Evolutionary conservation across 805 yeast species (phyloP).

Genomic region (Sungouiella blattae): DNA sequence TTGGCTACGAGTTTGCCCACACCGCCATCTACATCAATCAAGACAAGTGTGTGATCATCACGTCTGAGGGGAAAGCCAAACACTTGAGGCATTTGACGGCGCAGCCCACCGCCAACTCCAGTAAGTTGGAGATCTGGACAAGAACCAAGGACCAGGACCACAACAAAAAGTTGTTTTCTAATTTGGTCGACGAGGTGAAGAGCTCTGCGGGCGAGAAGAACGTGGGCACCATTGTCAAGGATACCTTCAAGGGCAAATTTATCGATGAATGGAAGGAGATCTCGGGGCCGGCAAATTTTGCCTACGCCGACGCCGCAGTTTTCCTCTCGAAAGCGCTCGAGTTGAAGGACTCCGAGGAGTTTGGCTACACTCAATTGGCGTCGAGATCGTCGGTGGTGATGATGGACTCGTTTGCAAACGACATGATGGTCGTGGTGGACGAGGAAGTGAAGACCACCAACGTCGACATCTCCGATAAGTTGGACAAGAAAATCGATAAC

Average conservation of each 20-base stretch:
- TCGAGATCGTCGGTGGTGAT: constrained; percentile 73
- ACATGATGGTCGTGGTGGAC: constrained; percentile 82
- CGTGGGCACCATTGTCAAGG: constrained; percentile 72
- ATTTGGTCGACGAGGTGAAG: constrained; percentile 47
- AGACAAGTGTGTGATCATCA: constrained; percentile 59
- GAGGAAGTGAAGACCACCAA: constrained; percentile 79
- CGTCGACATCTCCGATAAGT: constrained; percentile 63
- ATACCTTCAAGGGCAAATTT: constrained; percentile 78
- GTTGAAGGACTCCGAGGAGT: constrained; percentile 76
- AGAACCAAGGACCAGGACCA: constrained; percentile 81
- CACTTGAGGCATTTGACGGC: constrained; percentile 60
- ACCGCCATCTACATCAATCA: constrained; percentile 67
- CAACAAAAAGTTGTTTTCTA: constrained; percentile 61
- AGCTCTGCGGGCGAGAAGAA: constrained; percentile 31
- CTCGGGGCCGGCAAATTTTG: constrained; percentile 30
- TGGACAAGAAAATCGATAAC: constrained; percentile 75
- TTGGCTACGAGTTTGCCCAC: constrained; percentile 96
- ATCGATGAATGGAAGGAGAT: constrained; percentile 71
- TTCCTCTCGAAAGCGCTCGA: constrained; percentile 57
- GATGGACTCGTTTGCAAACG: constrained; percentile 81
- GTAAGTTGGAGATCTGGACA: constrained; percentile 55
- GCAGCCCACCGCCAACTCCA: constrained; percentile 35
- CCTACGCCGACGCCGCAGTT: constrained; percentile 48
- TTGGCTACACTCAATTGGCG: constrained; percentile 61
- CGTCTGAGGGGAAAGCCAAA: constrained; percentile 82